Evolutionary conservation across 441 rosid species (phyloP).

Genomic region (Aleurites moluccanus): DNA sequence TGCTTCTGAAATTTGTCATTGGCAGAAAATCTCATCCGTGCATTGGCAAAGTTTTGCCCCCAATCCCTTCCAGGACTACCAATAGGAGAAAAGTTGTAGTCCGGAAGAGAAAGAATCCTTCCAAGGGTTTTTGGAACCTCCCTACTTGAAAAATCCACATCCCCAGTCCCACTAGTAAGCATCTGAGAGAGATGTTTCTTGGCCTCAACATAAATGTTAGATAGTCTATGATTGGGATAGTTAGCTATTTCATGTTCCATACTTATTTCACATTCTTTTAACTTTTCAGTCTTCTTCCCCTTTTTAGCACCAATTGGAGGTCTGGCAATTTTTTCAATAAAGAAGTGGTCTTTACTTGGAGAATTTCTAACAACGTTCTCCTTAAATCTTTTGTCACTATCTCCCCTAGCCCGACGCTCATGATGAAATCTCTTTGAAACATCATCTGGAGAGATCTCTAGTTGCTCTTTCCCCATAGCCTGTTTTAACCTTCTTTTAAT

Average conservation of each 20-base stretch:
- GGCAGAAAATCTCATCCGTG: constrained; percentile 49
- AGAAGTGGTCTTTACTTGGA: constrained; percentile 85
- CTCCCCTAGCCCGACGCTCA: constrained; percentile 26
- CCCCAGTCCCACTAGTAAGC: constrained; percentile 56
- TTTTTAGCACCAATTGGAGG: constrained; percentile 45
- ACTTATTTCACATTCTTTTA: constrained; percentile 40
- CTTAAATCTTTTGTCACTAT: constrained; percentile 37
- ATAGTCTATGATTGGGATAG: constrained; percentile 43
- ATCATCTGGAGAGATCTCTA: constrained; percentile 33
- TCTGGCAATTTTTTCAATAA: constrained; percentile 70
- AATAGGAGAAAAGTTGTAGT: constrained; percentile 58
- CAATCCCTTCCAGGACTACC: constrained; percentile 68
- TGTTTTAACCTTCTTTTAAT: constrained; percentile 81
- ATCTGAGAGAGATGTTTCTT: constrained; percentile 87
- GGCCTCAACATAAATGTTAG: constrained; percentile 84
- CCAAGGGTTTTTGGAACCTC: constrained; percentile 63
- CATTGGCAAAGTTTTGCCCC: constrained; percentile 40
- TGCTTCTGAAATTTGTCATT: constrained; percentile 42
- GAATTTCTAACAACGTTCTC: constrained; percentile 51
- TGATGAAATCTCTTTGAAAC: constrained; percentile 27
- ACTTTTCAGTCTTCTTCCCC: constrained; percentile 38
- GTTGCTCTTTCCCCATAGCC: constrained; percentile 80
- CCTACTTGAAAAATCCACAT: constrained; percentile 41
- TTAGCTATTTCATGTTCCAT: constrained; percentile 30
- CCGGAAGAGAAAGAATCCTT: constrained; percentile 79